These are phyloP conservation scores for Xylaria castorea DNA, from an alignment of 495 filamentous ascomycete genomes.

Conservation along the genomic window DNA sequence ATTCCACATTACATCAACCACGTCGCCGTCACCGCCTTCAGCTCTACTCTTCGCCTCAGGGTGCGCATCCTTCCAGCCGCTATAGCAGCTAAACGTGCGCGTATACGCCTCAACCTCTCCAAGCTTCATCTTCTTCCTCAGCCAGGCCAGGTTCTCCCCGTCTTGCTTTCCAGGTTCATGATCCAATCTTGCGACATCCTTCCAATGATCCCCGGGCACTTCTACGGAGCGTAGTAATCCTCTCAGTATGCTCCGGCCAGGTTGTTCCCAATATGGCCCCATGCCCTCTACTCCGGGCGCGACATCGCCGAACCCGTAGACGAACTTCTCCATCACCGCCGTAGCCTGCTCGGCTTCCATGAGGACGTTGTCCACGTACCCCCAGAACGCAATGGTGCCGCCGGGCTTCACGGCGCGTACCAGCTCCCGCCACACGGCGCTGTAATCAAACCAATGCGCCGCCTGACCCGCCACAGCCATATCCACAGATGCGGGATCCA, in stretches of 20 bases:
- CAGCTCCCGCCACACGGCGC: constrained; percentile 60
- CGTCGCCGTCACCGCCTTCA: constrained; percentile 58
- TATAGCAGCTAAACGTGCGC: constrained; percentile 63
- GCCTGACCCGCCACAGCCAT: constrained; percentile 66
- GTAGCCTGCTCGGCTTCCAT: constrained; percentile 56
- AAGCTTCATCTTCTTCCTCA: constrained; percentile 59
- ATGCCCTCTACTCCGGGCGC: constrained; percentile 54
- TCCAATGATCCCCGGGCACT: constrained; percentile 59
- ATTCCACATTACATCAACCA: constrained; percentile 64
- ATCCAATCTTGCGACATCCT: constrained; percentile 57
- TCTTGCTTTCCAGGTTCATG: constrained; percentile 61
- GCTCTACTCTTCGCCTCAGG: constrained; percentile 51
- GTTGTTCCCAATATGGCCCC: constrained; percentile 66
- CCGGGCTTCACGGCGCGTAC: constrained; percentile 57
- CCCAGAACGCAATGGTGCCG: constrained; percentile 67
- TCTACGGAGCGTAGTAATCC: constrained; percentile 54
- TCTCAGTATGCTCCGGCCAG: constrained; percentile 61
- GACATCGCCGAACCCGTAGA: constrained; percentile 52
- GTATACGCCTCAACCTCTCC: constrained; percentile 62
- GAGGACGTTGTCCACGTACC: constrained; percentile 67
- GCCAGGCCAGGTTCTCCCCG: constrained; percentile 52
- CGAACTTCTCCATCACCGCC: constrained; percentile 52
- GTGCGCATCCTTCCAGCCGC: constrained; percentile 60
- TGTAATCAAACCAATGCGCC: constrained; percentile 70
- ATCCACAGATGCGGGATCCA: constrained; percentile 55